Percentiles rank a stretch among this genome's conserved stretches.
These are phyloP conservation scores for Paracamarosporium sp. DNA, from an alignment of 2,329 filamentous ascomycete genomes.

Conservation along the genomic window DNA sequence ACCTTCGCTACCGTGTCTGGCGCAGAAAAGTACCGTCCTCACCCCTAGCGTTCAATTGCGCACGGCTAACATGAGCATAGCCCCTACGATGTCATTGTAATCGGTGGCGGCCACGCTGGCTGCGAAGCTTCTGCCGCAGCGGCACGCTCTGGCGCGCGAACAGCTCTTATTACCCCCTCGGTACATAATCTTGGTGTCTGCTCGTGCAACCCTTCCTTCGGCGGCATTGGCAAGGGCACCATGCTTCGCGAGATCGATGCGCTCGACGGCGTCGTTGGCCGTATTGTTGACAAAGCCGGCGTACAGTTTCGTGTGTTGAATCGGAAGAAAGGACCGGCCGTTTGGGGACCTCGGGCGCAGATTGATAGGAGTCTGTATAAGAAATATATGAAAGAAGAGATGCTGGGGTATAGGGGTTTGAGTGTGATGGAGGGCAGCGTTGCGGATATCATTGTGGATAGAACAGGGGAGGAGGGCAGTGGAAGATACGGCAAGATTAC, in stretches of 20 bases:
- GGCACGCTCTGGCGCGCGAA: conserved; percentile 85
- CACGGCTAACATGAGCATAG: conserved; percentile 50
- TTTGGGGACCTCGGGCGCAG: conserved; percentile 96
- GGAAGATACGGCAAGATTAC: conserved; percentile 74
- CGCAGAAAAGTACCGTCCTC: conserved; percentile 33
- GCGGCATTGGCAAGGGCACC: conserved; percentile 97
- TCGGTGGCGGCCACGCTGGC: conserved; percentile 94
- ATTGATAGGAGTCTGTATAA: conserved; percentile 92
- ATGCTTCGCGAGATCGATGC: conserved; percentile 96
- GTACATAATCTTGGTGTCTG: conserved; percentile 90
- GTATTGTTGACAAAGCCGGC: conserved; percentile 90
- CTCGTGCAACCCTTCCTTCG: conserved; percentile 96
- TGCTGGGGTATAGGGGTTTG: conserved; percentile 78
- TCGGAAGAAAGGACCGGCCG: conserved; percentile 86
- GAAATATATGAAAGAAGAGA: conserved; percentile 87
- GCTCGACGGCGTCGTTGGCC: conserved; percentile 85
- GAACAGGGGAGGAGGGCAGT: conserved; percentile 51
- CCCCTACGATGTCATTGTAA: conserved; percentile 89
- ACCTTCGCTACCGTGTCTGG: conserved; percentile 55
- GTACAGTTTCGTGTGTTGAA: conserved; percentile 95
- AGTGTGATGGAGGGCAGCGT: conserved; percentile 86
- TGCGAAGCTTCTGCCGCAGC: conserved; percentile 92
- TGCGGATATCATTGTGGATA: conserved; percentile 83
- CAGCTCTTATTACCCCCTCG: conserved; percentile 87
- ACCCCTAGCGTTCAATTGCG: background rate